These are phyloP conservation scores for Monilinia aucupariae DNA, from an alignment of 2,329 filamentous ascomycete genomes.

Conservation along the genomic window DNA sequence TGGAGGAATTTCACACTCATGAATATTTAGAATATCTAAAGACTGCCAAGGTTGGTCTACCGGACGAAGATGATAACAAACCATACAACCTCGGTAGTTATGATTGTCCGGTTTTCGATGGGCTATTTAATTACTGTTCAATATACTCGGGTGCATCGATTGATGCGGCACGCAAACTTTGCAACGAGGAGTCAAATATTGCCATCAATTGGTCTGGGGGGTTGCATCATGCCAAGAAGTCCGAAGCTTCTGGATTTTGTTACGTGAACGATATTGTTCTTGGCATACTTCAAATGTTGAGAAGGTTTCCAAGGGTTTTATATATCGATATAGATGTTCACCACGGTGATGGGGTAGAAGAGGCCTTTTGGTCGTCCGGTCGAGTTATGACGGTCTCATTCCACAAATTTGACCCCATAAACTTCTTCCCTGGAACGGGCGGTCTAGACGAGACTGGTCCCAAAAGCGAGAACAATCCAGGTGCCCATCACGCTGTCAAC, in stretches of 20 bases:
- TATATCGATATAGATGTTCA: slow-evolving; percentile 95
- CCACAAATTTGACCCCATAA: slow-evolving; percentile 83
- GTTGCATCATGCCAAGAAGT: slow-evolving; percentile 91
- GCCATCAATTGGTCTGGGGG: slow-evolving; percentile 97
- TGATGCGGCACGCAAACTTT: slow-evolving; percentile 84
- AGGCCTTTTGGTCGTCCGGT: slow-evolving; percentile 85
- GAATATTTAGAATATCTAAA: slow-evolving; percentile 90
- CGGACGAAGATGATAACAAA: slow-evolving; percentile 57
- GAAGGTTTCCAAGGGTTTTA: slow-evolving; percentile 75
- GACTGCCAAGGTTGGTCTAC: slow-evolving; percentile 59
- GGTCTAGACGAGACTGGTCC: slow-evolving; percentile 80
- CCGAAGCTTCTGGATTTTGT: slow-evolving; percentile 91
- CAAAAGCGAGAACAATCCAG: slow-evolving; percentile 74
- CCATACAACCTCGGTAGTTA: slow-evolving; percentile 83
- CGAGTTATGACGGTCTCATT: slow-evolving; percentile 90
- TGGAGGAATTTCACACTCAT: slow-evolving; percentile 76
- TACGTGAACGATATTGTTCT: slow-evolving; percentile 99
- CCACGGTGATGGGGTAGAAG: slow-evolving; percentile 85
- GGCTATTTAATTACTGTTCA: slow-evolving; percentile 90
- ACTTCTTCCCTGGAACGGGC: slow-evolving; percentile 91
- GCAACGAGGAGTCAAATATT: slow-evolving; percentile 82
- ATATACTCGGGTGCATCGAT: slow-evolving; percentile 87
- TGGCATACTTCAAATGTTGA: slow-evolving; percentile 80
- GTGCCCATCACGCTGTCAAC: slow-evolving; percentile 84
- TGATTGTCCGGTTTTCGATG: slow-evolving; percentile 95